Conservation (phyloP, 352 stramenopile genomes). For the Aphanomyces cochlioides region DNA sequence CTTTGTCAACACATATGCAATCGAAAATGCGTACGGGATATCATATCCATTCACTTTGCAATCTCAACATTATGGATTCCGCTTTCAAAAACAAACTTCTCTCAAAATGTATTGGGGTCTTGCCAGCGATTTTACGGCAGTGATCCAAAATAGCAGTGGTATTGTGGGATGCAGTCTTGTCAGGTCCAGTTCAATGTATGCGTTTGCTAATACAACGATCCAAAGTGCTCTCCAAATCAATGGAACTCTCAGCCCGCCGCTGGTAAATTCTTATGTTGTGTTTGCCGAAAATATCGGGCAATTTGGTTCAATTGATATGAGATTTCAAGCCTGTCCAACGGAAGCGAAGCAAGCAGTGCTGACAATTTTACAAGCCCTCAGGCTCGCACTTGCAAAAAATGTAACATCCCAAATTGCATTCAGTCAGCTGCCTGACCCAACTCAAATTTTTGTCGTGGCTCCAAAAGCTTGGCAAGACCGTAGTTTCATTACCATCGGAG, state of each 20-base stretch:
- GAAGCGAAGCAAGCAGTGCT: not conserved
- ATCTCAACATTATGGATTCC: not conserved
- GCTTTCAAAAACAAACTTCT: not conserved
- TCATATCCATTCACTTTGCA: not conserved
- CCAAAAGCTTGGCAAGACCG: not conserved
- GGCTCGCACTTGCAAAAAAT: not conserved
- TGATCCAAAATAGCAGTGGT: not conserved
- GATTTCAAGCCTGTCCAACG: not conserved
- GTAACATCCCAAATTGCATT: not conserved
- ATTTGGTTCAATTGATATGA: conserved; percentile 25
- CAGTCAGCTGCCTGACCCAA: not conserved
- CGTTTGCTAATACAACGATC: conserved; percentile 10
- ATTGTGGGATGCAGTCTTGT: conserved; percentile 2
- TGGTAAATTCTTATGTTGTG: not conserved
- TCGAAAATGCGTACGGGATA: conserved; percentile 17
- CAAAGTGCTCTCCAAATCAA: conserved; percentile 5
- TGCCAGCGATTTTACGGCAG: conserved; percentile 6
- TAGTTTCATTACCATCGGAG: not conserved
- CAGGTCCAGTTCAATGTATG: conserved; percentile 15
- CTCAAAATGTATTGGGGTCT: conserved; percentile 26
- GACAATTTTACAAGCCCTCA: not conserved
- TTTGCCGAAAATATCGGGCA: not conserved
- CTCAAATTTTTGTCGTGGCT: not conserved
- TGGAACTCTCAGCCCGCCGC: not conserved
- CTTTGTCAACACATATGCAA: conserved; percentile 4